Base-by-base conservation (phyloP, 192 early-diverging fungal genomes). In the Linnemannia exigua region DNA sequence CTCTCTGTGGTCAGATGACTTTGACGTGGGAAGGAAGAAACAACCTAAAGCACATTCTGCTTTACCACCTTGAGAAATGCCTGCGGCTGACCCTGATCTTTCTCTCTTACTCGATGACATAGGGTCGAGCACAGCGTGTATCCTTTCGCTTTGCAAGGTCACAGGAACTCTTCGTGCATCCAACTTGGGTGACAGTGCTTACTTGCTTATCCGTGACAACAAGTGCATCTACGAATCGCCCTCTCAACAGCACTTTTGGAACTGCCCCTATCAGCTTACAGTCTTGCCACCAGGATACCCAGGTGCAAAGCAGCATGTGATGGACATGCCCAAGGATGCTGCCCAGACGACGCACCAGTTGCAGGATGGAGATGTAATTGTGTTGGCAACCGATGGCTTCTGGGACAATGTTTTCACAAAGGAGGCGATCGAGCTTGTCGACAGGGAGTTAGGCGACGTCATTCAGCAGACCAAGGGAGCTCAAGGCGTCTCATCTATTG, bases 181-280 rank as follows among this genome's bases (percentile, higher is more conserved):
- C 48, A 91, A 91, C 36, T 74, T 93, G 16, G 92, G 92, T 9
- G 92, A 93, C 52, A 91, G 90, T 69, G 92, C 92, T 8, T 93
- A 87, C 68, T 52, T 93, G 38, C 74, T 93, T 33, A 91, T 93
- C 69, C 91, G 92, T 20, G 87, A 91, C 76, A 82, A 90, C 52
- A 81, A 87, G 47, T 82, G 91, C 31, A 83, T 93, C 12, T 93
- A 90, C 72, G 92, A 93, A 67, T 90, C 89, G 14, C 91, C 92
- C 12, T 89, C 90, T 16, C 92, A 93, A 46, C 92, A 93, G 50
- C 92, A 93, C 82, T 93, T 92, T 72, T 93, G 91, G 76, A 93
- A 93, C 67, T 93, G 92, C 73, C 92, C 92, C 70, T 93, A 92
- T 76, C 92, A 93, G 77, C 77, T 93, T 31, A 90, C 91, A 1